Conservation (phyloP, 306 rosid genomes). For the Lathyrus oleraceus region DNA sequence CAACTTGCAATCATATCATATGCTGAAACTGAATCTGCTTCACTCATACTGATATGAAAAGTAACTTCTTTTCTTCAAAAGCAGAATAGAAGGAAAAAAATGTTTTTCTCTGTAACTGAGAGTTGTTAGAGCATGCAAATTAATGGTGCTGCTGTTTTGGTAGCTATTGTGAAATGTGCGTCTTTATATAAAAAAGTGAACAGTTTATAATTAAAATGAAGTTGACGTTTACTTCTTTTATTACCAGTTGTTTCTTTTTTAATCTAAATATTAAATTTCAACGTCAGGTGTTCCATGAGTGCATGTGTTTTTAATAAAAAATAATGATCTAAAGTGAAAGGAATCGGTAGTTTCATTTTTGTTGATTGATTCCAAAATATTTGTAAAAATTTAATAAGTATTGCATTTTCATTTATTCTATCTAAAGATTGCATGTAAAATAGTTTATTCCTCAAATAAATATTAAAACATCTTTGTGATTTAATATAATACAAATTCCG, state of each 20-base stretch:
- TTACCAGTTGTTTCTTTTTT: slow-evolving; percentile 1
- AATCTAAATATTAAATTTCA: neutral
- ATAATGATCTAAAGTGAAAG: too few relatives aligned
- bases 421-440: too few relatives aligned
- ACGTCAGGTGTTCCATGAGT: neutral
- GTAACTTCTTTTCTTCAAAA: neutral
- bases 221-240: slow-evolving; percentile 5
- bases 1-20: slow-evolving; percentile 40
- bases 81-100: too few relatives aligned
- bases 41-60: neutral
- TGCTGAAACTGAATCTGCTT: slow-evolving; percentile 13
- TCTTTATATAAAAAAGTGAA: neutral
- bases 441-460: too few relatives aligned
- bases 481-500: too few relatives aligned
- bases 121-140: neutral
- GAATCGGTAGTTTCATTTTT: too few relatives aligned
- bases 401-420: too few relatives aligned
- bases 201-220: neutral
- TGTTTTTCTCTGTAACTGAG: neutral
- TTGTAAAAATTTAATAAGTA: too few relatives aligned
- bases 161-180: neutral
- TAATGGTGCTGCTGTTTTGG: neutral
- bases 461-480: too few relatives aligned
- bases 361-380: too few relatives aligned
- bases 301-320: neutral